phyloP scores from a whole-genome alignment of 306 rosid genomes.

The Senna siamea region DNA sequence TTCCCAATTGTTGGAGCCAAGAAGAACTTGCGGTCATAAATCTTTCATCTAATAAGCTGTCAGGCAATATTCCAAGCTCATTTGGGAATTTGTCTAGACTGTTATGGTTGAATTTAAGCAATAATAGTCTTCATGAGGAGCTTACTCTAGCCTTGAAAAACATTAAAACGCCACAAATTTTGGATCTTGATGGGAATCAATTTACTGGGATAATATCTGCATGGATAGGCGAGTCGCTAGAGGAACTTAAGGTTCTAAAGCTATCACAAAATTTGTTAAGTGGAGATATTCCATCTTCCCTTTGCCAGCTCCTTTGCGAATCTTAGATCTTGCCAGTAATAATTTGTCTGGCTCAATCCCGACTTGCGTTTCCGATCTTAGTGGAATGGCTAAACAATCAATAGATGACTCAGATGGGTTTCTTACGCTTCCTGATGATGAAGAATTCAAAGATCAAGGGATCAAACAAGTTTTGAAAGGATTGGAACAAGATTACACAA shows the following conservation, averaged over 20 bases:
- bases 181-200: neutral
- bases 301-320: neutral
- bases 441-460: neutral
- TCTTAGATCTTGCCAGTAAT: neutral
- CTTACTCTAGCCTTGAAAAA: neutral
- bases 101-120: neutral
- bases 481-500: neutral
- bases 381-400: neutral
- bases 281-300: neutral
- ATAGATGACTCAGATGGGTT: too few relatives aligned
- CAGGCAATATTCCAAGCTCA: neutral
- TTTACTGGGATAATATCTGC: neutral
- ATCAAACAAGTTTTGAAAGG: neutral
- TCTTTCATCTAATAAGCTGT: neutral
- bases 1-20: neutral
- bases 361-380: neutral
- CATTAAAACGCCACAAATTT: neutral
- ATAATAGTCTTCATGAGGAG: neutral
- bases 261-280: neutral
- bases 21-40: too few relatives aligned
- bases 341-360: neutral
- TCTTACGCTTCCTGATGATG: too few relatives aligned
- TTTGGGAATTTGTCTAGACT: neutral
- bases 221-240: neutral
- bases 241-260: neutral